These are phyloP conservation scores for Diaporthe sp. DNA, from an alignment of 2,329 filamentous ascomycete species.

Conservation along the genomic window DNA sequence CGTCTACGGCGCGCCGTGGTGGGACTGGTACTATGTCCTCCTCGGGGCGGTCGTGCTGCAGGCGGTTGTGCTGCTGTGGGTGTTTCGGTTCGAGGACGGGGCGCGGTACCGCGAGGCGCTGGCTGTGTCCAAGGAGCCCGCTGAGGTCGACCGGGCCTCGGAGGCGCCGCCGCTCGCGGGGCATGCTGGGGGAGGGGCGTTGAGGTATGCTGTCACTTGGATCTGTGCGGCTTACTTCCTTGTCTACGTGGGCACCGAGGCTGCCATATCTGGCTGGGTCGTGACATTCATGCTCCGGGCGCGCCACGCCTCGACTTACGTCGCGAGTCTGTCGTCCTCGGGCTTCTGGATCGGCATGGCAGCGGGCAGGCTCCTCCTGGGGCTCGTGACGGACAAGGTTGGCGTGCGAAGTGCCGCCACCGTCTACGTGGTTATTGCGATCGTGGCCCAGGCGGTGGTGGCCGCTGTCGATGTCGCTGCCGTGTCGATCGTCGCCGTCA, in stretches of 20 bases:
- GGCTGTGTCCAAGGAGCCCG: neutral
- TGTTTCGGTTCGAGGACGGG: slow-evolving; percentile 55
- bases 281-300: slow-evolving; percentile 60
- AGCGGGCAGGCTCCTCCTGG: slow-evolving; percentile 53
- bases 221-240: slow-evolving; percentile 59
- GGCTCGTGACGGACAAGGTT: slow-evolving; percentile 50
- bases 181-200: slow-evolving; percentile 44
- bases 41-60: slow-evolving; percentile 46
- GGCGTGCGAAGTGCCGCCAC: slow-evolving; percentile 48
- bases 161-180: neutral
- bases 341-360: slow-evolving; percentile 62
- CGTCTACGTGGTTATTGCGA: slow-evolving; percentile 46
- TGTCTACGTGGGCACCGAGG: slow-evolving; percentile 60
- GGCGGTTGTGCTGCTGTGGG: slow-evolving; percentile 47
- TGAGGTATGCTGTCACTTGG: slow-evolving; percentile 55
- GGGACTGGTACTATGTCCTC: slow-evolving; percentile 55
- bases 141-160: neutral
- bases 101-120: slow-evolving; percentile 48
- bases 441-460: slow-evolving; percentile 44
- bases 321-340: slow-evolving; percentile 57
- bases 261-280: slow-evolving; percentile 61
- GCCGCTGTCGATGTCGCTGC: slow-evolving; percentile 41
- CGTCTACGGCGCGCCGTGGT: slow-evolving; percentile 51
- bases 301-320: slow-evolving; percentile 52
- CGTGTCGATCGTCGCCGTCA: slow-evolving; percentile 50